These are phyloP conservation scores for Talaromyces sp. DNA, from an alignment of 2,329 filamentous ascomycete species.

Conservation along the genomic window DNA sequence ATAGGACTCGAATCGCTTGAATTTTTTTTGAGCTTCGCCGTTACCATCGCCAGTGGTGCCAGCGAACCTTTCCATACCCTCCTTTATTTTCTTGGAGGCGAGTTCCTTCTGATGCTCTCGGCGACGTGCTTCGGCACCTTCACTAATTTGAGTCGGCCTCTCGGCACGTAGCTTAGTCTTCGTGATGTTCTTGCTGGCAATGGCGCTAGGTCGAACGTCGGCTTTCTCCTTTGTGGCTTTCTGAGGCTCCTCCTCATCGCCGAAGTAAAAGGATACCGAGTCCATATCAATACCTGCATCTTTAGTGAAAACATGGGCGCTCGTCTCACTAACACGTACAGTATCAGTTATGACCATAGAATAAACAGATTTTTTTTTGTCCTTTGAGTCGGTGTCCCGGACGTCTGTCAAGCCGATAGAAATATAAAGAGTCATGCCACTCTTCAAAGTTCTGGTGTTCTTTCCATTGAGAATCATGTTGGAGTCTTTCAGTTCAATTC, in stretches of 20 bases:
- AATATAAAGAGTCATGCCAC: conserved; percentile 94
- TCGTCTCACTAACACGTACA: conserved; percentile 70
- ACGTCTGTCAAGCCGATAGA: conserved; percentile 88
- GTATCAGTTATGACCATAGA: conserved; percentile 91
- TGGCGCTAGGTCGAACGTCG: conserved; percentile 74
- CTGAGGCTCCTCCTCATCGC: conserved; percentile 81
- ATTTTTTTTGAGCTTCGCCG: conserved; percentile 92
- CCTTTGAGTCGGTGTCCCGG: conserved; percentile 79
- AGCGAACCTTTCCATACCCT: conserved; percentile 80
- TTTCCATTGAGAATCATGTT: conserved; percentile 84
- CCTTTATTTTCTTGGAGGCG: conserved; percentile 80
- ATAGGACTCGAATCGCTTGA: conserved; percentile 98
- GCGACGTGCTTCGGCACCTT: conserved; percentile 81
- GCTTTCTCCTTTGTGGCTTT: conserved; percentile 81
- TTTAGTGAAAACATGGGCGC: conserved; percentile 81
- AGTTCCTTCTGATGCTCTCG: conserved; percentile 90
- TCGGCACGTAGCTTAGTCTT: conserved; percentile 90
- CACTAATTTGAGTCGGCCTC: conserved; percentile 79
- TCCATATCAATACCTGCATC: conserved; percentile 89
- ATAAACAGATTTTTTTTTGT: conserved; percentile 85
- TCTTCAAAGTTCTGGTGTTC: conserved; percentile 76
- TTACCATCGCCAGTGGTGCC: conserved; percentile 82
- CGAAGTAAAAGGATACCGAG: conserved; percentile 97
- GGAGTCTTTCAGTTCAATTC: conserved; percentile 82
- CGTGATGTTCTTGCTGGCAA: conserved; percentile 92